phyloP scores from a whole-genome alignment of 495 filamentous ascomycete species.

The Trichoderma virens region DNA sequence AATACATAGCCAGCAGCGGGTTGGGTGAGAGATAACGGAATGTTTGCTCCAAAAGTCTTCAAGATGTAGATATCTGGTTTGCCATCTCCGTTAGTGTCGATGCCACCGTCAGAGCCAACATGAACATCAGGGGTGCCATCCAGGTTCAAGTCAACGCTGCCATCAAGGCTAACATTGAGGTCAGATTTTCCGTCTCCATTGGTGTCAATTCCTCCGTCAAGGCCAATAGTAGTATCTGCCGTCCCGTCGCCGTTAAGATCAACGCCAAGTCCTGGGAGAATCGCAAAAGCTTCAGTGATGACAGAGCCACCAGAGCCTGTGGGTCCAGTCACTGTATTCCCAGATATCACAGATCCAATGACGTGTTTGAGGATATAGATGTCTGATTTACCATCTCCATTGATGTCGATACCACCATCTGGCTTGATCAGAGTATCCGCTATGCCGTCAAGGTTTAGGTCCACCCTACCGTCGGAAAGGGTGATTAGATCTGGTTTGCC shows the following conservation, averaged over 20 bases:
- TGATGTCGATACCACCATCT: background rate
- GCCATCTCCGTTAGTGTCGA: background rate
- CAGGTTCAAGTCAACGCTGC: background rate
- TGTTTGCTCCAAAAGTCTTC: background rate
- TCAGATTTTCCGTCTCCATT: background rate
- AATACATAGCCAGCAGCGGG: background rate
- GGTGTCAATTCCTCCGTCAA: background rate
- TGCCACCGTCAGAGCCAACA: background rate
- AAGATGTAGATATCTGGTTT: background rate
- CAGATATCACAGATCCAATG: background rate
- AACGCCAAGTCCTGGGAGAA: background rate
- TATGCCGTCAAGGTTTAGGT: background rate
- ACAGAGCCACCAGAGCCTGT: too few relatives aligned
- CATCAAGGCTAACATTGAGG: background rate
- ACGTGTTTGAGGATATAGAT: background rate
- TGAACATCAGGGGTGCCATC: background rate
- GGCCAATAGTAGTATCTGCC: background rate
- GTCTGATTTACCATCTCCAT: constrained; percentile 4
- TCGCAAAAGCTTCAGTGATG: background rate
- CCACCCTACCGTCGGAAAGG: background rate
- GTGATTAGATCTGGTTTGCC: background rate
- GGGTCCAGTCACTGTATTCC: background rate
- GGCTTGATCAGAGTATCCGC: background rate
- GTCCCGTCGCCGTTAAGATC: background rate
- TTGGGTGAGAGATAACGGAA: too few relatives aligned